These are phyloP conservation scores for Paramecium sexaurelia DNA, from an alignment of 73 alveolate genomes.

Conservation along the genomic window DNA sequence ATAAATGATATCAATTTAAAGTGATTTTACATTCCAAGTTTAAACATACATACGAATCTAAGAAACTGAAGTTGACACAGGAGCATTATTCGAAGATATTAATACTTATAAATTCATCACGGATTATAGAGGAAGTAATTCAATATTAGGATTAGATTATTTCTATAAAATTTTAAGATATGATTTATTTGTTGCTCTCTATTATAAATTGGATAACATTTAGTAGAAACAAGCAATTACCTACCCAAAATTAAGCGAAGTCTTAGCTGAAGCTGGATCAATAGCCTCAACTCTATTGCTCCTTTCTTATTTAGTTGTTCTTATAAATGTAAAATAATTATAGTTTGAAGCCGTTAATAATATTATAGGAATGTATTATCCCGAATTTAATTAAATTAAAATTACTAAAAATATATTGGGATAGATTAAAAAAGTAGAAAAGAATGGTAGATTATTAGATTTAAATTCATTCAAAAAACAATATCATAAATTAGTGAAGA, in stretches of 20 bases:
- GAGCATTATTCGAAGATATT: background rate
- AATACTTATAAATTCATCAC: background rate
- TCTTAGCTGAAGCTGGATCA: conserved; percentile 9
- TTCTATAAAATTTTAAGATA: background rate
- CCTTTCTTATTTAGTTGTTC: background rate
- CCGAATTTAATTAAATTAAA: background rate
- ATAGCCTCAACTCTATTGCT: background rate
- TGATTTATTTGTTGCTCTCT: background rate
- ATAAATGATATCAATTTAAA: background rate
- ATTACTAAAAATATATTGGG: background rate
- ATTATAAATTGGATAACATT: background rate
- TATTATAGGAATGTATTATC: background rate
- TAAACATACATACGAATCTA: background rate
- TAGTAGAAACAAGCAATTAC: background rate
- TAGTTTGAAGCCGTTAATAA: background rate
- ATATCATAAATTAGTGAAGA: background rate
- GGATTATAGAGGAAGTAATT: background rate
- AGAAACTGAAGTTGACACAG: background rate
- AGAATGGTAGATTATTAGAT: background rate
- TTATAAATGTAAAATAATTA: too few species aligned
- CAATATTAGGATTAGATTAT: background rate
- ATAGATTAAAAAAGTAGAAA: background rate
- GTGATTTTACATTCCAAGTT: background rate
- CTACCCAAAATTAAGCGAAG: background rate
- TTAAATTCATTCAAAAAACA: background rate